Evolutionary conservation across 352 stramenopile species (phyloP), one percentile per base, ranked within the genome.

Genomic region (Phytophthora rubi): DNA sequence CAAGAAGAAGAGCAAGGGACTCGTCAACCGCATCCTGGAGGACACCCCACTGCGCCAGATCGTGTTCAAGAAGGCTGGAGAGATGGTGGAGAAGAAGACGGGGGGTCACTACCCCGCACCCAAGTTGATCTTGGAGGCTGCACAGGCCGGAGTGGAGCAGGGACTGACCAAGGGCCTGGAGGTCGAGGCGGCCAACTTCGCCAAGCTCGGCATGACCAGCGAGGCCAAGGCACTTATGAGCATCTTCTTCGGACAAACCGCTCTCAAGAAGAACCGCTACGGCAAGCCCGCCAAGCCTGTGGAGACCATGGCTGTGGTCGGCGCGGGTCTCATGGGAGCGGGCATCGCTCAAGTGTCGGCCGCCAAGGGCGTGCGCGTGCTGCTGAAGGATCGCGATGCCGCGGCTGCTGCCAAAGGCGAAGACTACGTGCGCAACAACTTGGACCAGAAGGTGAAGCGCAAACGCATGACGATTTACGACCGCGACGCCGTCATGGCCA

Each of bases 271-370:
- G 82, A 98, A 99, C 80, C 85, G 89, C 18, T 99, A 97, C 71
- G 92, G 90, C 60, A 94, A 95, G 53, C 93, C 96, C 0, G 65
- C 78, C 55, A 83, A 94, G 72, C 84, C 80, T 16, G 88, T 98
- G 28, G 88, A 98, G 66, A 99, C 89, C 28, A 96, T 99, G 60
- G 94, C 93, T 0, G 97, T 99, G 3, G 87, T 99, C 56, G 98
- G 98, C n/a, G 97, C 97, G 21, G 98, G 98, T 12, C 87, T 99
- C 30, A 99, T 99, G 98, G 98, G 98, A 54, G 96, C 96, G 16
- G 98, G 98, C 18, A 99, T 99, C 72, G 97, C 96, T 30, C 96
- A 99, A 77, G 93, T 99, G 15, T 94, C 93, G 23, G 97, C 96
- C 26, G 80, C 98, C 58, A 99, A 99, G 81, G 93, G 97, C 51